Evolutionary conservation across 306 rosid species (phyloP).

Genomic region (Lathyrus oleraceus): DNA sequence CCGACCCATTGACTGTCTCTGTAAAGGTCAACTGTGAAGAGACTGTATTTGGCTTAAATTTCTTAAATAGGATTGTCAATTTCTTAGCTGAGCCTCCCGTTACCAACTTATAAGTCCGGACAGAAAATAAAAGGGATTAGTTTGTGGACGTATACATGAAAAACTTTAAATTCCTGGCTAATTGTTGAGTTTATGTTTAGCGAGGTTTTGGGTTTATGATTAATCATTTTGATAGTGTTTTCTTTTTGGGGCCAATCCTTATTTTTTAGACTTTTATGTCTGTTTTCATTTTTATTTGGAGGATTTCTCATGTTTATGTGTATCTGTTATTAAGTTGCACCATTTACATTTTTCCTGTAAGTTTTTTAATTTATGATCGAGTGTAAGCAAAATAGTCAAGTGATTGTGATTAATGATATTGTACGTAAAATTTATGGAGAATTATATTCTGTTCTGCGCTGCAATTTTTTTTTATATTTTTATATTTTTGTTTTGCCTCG

Average conservation of each 20-base stretch:
- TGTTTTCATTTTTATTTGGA: not conserved
- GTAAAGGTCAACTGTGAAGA: conserved; percentile 91
- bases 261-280: not conserved
- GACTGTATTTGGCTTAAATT: conserved; percentile 90
- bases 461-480: not conserved
- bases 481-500: too few relatives aligned
- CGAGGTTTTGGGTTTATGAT: not conserved
- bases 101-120: conserved; percentile 39
- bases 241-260: conserved; percentile 4
- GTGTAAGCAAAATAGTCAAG: not conserved
- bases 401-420: not conserved
- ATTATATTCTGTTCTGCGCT: not conserved
- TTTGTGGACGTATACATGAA: conserved; percentile 27
- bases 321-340: not conserved
- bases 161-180: conserved; percentile 9
- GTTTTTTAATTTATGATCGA: conserved; percentile 16
- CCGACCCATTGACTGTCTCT: conserved; percentile 64
- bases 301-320: conserved; percentile 12
- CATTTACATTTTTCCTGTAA: conserved; percentile 6
- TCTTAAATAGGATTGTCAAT: conserved; percentile 83
- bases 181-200: not conserved
- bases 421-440: not conserved
- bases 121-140: conserved; percentile 23
- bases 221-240: not conserved
- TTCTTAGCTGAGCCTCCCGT: conserved; percentile 61